These are phyloP conservation scores for Botrytis squamosa DNA, from an alignment of 2,329 filamentous ascomycete species.

Conservation along the genomic window DNA sequence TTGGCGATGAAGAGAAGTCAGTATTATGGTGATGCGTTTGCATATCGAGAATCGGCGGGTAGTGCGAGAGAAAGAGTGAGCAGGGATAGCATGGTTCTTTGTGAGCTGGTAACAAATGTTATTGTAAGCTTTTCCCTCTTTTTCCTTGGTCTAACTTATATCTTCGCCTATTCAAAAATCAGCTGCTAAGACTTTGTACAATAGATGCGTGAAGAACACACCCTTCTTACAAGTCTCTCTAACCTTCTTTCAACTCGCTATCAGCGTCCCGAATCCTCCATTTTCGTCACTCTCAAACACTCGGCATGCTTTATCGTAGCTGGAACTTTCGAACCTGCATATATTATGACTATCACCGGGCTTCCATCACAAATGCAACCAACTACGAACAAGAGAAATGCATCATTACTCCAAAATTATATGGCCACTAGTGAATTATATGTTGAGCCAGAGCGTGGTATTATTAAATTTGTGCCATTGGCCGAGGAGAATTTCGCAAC, in stretches of 20 bases:
- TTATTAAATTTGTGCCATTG: conserved; percentile 70
- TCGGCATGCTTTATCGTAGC: conserved; percentile 72
- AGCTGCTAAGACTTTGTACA: conserved; percentile 26
- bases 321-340: conserved; percentile 75
- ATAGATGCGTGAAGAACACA: conserved; percentile 73
- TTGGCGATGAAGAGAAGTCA: conserved; percentile 36
- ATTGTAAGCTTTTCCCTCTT: conserved; percentile 48
- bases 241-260: conserved; percentile 73
- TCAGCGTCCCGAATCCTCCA: conserved; percentile 68
- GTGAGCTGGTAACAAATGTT: conserved; percentile 63
- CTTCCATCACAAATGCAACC: conserved; percentile 67
- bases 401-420: conserved; percentile 72
- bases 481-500: conserved; percentile 70
- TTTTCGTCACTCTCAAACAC: conserved; percentile 75
- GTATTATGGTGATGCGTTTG: conserved; percentile 41
- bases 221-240: conserved; percentile 71
- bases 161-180: conserved; percentile 31
- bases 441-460: conserved; percentile 64
- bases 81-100: conserved; percentile 51
- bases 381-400: conserved; percentile 77
- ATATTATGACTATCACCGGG: conserved; percentile 71
- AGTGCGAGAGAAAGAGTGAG: conserved; percentile 36
- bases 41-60: conserved; percentile 35
- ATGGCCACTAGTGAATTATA: conserved; percentile 65
- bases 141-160: background rate